Evolutionary conservation across 1,284 basidiomycete genomes (phyloP), one percentile per base, ranked within the genome.

Genomic region (Fomitopsis pinicola): DNA sequence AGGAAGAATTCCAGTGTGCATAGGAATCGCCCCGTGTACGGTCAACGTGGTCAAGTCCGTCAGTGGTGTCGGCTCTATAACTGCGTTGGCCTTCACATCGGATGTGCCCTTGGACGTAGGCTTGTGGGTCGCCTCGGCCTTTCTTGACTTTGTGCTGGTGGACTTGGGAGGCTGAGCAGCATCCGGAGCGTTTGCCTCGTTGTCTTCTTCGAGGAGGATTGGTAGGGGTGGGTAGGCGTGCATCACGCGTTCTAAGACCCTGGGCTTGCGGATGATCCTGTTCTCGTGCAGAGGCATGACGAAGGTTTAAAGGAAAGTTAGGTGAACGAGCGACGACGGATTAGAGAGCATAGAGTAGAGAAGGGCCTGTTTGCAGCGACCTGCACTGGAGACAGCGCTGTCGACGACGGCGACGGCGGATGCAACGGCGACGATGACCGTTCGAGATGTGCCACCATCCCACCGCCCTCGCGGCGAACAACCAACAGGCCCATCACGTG

Each of bases 1-100:
- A 10, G 71, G 72, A 5, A 72, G 62, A 19, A 72, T 60, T 17
- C 71, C 71, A 54, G 71, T 66, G 57, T 68, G 67, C 14, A 72
- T 62, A 7, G 60, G 57, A 12, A 59, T 55, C 15, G 63, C 64
- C 17, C 55, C 59, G 17, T 63, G 35, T 7, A 66, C 46, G n/a
- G 56, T 59, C 5, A 35, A 53, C 30, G 69, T 63, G 44, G 72
- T 62, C 33, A 71, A 22, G 45, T 80, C 80, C 33, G 78, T 79
- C 57, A 84, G 81, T 36, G 85, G 83, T 50, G 80, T 76, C 57
- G 85, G 84, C 65, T 79, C 78, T n/a, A 85, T 84, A 52, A 86
- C 75, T 30, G 78, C 72, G 38, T 80, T 78, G 40, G 78, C 71
- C 60, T 78, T 73, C 50, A 77, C 69, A 57, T 74, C 67, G 7